A percentile compares a stretch with the other conserved stretches of the same genome.
Conservation (phyloP, 164 flowering plant genomes). For the Liquidambar formosana region DNA sequence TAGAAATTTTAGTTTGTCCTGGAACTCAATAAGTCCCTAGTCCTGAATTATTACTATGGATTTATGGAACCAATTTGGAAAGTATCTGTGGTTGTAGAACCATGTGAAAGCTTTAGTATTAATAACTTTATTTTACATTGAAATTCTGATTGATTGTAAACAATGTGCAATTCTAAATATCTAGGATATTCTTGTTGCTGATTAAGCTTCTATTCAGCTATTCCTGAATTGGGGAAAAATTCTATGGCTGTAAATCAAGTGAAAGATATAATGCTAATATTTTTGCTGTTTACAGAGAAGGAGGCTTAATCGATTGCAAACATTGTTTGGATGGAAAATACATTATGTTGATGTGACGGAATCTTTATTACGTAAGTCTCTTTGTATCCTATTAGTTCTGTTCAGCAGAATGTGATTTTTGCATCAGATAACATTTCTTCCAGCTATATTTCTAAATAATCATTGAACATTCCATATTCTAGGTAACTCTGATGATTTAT, state of each 20-base stretch:
- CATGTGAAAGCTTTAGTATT: neutral
- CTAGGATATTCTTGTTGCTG: no score
- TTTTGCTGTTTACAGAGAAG: slow-evolving; percentile 57
- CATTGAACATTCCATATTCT: neutral
- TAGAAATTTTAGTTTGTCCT: no score
- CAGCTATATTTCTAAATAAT: neutral
- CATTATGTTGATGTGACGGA: slow-evolving; percentile 77
- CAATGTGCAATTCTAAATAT: slow-evolving; percentile 26
- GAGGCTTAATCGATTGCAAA: slow-evolving; percentile 62
- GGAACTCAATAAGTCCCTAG: no score
- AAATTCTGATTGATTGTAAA: slow-evolving; percentile 60
- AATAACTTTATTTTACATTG: slow-evolving; percentile 45
- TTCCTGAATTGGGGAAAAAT: neutral
- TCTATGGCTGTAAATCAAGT: neutral
- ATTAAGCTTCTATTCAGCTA: no score
- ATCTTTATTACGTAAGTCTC: slow-evolving; percentile 47
- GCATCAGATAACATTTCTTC: neutral
- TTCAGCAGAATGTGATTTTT: neutral
- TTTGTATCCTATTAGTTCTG: neutral
- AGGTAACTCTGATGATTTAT: slow-evolving; percentile 55
- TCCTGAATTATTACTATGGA: no score
- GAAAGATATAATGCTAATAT: neutral
- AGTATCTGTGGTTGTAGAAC: neutral
- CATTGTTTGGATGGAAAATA: slow-evolving; percentile 76
- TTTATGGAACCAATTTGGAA: no score